Percentiles rank a stretch among this genome's conserved stretches.
phyloP scores from a whole-genome alignment of 31 red algal species.

The Endocladia muricata region DNA sequence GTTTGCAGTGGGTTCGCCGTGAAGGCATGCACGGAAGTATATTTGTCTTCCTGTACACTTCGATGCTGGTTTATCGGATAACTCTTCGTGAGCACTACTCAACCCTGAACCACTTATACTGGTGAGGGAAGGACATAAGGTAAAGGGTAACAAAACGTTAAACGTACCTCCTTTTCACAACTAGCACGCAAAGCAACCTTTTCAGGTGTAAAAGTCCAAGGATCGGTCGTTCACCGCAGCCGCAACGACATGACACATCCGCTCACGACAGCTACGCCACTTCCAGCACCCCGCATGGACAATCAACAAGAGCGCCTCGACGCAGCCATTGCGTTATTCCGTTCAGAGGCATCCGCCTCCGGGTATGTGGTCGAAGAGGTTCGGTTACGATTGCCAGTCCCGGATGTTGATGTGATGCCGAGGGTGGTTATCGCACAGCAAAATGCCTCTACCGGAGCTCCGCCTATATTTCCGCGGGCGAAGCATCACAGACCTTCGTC shows the following conservation, averaged over 20 bases:
- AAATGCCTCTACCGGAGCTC: conserved; percentile 13
- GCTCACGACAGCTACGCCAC: neutral
- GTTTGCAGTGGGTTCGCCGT: neutral
- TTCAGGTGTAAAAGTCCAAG: no score
- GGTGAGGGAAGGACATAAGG: neutral
- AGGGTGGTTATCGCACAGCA: conserved; percentile 68
- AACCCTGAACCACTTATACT: neutral
- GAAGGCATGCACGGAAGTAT: neutral
- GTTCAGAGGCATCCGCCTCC: conserved; percentile 68
- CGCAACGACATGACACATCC: conserved; percentile 7
- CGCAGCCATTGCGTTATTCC: conserved; percentile 62
- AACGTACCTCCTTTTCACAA: neutral
- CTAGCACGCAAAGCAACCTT: neutral
- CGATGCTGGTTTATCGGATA: neutral
- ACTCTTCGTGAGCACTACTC: neutral
- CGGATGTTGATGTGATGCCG: conserved; percentile 51
- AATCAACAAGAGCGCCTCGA: conserved; percentile 55
- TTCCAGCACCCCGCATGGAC: neutral
- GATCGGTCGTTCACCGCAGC: no score
- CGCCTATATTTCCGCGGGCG: conserved; percentile 37
- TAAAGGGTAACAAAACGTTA: neutral
- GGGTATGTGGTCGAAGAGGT: conserved; percentile 78
- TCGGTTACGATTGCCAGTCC: conserved; percentile 51
- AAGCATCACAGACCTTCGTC: conserved; percentile 42
- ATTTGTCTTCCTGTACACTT: neutral